Evolutionary conservation across 23 red algal genomes (phyloP).

Genomic region (Gracilariopsis chorda): DNA sequence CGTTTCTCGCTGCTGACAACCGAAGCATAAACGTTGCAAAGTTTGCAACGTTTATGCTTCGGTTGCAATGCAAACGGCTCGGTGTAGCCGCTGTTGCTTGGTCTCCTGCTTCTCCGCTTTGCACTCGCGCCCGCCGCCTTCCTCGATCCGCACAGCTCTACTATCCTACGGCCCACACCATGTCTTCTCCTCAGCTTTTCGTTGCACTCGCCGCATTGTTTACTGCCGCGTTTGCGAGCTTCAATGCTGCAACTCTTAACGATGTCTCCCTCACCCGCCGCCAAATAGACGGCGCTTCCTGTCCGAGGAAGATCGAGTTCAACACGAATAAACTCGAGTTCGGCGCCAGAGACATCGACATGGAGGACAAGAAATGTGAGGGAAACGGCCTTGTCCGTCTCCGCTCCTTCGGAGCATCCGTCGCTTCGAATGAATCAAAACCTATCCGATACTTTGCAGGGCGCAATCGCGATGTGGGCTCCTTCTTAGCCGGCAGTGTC

Average conservation of each 20-base stretch:
- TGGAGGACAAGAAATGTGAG: slow-evolving; percentile 4
- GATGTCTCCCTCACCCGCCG: neutral
- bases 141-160: too few relatives aligned
- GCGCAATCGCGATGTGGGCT: neutral
- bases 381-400: neutral
- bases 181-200: too few relatives aligned
- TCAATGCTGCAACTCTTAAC: neutral
- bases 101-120: too few relatives aligned
- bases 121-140: too few relatives aligned
- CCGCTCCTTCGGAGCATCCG: neutral
- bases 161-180: too few relatives aligned
- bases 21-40: too few relatives aligned
- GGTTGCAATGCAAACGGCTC: too few relatives aligned
- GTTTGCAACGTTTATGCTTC: too few relatives aligned
- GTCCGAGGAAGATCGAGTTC: slow-evolving; percentile 10
- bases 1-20: too few relatives aligned
- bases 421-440: neutral
- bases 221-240: neutral
- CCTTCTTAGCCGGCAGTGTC: neutral
- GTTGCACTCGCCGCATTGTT: too few relatives aligned
- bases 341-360: neutral
- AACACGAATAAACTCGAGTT: neutral
- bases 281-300: neutral
- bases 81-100: too few relatives aligned
- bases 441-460: neutral